phyloP scores from a whole-genome alignment of 75 land plant genomes.

The Isoetes taiwanensis region DNA sequence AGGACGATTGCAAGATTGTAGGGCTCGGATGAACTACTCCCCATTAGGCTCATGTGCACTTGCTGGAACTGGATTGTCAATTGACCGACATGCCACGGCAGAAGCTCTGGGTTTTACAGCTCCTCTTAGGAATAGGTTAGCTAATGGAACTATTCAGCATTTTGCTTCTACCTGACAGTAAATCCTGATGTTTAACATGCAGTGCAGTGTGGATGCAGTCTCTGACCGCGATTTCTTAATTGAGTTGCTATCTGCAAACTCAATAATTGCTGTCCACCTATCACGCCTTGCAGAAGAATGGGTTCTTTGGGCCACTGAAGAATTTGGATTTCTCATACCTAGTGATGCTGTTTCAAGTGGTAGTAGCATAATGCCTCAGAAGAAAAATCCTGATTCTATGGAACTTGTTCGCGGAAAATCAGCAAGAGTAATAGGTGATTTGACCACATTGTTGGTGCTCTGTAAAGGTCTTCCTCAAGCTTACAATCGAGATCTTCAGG shows the following conservation, averaged over 20 bases:
- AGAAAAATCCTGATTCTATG: constrained; percentile 99
- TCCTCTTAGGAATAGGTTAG: constrained; percentile 89
- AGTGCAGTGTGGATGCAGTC: constrained; percentile 90
- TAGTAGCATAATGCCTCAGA: constrained; percentile 99
- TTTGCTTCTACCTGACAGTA: background rate
- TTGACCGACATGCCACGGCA: constrained; percentile 76
- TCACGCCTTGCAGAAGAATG: constrained; percentile 97
- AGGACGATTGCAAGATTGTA: constrained; percentile 58
- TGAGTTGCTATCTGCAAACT: constrained; percentile 83
- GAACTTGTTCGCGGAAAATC: constrained; percentile 98
- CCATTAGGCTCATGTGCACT: constrained; percentile 97
- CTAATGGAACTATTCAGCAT: background rate
- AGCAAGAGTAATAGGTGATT: constrained; percentile 79
- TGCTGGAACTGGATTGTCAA: constrained; percentile 97
- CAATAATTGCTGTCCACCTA: constrained; percentile 78
- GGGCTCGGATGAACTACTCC: constrained; percentile 58
- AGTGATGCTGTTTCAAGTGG: constrained; percentile 97
- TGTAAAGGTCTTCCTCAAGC: constrained; percentile 99
- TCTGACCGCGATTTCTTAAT: constrained; percentile 89
- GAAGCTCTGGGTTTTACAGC: constrained; percentile 65
- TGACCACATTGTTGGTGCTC: constrained; percentile 68
- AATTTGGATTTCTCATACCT: constrained; percentile 87
- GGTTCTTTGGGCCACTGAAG: constrained; percentile 99
- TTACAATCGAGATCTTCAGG: constrained; percentile 98
- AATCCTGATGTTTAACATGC: background rate